Conservation (phyloP, 208 protist genomes). For the Naegleria lovaniensis region DNA sequence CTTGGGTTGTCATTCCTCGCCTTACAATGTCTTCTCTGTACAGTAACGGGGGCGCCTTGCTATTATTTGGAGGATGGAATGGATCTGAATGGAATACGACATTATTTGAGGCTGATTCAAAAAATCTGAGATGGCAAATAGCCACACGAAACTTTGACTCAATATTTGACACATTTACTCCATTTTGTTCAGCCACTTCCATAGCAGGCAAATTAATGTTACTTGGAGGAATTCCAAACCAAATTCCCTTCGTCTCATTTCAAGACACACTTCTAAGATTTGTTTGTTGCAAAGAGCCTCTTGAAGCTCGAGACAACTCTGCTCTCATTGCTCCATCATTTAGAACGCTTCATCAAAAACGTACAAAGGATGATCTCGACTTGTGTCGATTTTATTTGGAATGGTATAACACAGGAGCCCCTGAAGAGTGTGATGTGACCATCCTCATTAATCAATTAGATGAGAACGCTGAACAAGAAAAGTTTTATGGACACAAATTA, state of each 20-base stretch:
- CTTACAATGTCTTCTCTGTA: background rate
- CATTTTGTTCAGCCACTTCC: background rate
- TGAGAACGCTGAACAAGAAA: background rate
- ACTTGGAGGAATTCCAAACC: background rate
- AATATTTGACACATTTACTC: background rate
- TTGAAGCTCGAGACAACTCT: no score
- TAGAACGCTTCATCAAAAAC: background rate
- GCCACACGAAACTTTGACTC: background rate
- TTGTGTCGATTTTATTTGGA: background rate
- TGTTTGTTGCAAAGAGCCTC: no score
- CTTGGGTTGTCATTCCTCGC: background rate
- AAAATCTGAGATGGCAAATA: background rate
- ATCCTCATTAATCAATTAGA: background rate
- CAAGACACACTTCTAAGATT: background rate
- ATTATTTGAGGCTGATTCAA: background rate
- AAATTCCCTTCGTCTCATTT: background rate
- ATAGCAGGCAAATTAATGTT: background rate
- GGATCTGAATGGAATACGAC: background rate
- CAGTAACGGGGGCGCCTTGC: background rate
- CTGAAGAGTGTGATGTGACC: background rate
- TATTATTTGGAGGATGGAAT: background rate
- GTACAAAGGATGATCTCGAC: background rate
- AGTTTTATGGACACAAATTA: background rate
- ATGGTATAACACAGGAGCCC: background rate
- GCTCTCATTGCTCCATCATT: background rate